Percentiles rank a stretch among this genome's conserved stretches.
These are phyloP conservation scores for Pythium guiyangense DNA, from an alignment of 352 stramenopile genomes.

Conservation along the genomic window DNA sequence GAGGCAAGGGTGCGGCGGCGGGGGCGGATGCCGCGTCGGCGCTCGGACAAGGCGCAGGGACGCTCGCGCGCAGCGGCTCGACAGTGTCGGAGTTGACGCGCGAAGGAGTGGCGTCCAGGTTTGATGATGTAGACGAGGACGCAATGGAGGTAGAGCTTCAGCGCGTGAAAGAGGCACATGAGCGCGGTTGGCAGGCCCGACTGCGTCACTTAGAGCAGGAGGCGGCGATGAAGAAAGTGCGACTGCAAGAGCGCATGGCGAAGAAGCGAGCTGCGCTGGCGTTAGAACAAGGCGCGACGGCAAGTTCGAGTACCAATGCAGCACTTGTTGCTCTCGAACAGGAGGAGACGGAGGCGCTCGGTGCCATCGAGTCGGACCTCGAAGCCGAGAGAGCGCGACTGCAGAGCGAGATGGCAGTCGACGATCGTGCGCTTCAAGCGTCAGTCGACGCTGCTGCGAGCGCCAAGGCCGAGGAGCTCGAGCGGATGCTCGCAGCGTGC, in stretches of 20 bases:
- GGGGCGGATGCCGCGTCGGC: background rate
- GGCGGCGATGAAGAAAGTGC: slow-evolving; percentile 22
- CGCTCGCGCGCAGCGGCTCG: background rate
- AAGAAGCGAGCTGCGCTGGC: slow-evolving; percentile 17
- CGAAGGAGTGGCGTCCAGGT: background rate
- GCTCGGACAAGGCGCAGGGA: background rate
- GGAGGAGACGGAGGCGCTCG: slow-evolving; percentile 28
- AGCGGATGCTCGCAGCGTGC: slow-evolving; percentile 28
- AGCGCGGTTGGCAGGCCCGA: slow-evolving; percentile 17
- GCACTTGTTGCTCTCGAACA: slow-evolving; percentile 13
- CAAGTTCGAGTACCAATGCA: background rate
- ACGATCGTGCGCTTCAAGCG: slow-evolving; percentile 13
- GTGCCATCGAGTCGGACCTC: slow-evolving; percentile 24
- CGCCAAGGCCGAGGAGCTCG: slow-evolving; percentile 19
- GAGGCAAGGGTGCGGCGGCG: background rate
- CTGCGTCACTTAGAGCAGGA: slow-evolving; percentile 28
- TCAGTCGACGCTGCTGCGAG: slow-evolving; percentile 11
- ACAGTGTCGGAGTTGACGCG: background rate
- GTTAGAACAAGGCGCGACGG: background rate
- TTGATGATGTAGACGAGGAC: background rate
- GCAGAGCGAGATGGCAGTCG: slow-evolving; percentile 7
- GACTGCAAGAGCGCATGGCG: slow-evolving; percentile 23
- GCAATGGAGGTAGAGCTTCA: slow-evolving; percentile 23
- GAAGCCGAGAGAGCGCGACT: slow-evolving; percentile 10
- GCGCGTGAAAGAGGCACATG: slow-evolving; percentile 26